phyloP scores from a whole-genome alignment of 2,329 filamentous ascomycete genomes.

The Thielaviopsis punctulata region DNA sequence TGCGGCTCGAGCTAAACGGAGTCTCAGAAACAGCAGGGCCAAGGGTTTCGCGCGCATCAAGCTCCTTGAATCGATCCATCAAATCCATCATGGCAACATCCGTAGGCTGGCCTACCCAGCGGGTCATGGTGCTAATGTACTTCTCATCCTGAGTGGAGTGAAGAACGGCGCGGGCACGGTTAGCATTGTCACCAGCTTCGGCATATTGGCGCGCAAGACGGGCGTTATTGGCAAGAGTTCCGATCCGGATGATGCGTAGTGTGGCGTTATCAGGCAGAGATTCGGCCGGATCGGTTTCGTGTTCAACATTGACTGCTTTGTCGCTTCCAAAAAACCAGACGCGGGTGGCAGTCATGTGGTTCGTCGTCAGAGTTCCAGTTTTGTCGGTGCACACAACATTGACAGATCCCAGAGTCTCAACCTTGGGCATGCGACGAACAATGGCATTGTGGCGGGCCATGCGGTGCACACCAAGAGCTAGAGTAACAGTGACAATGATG shows the following conservation, averaged over 20 bases:
- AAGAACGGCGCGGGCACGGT: constrained; percentile 47
- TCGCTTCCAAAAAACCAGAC: constrained; percentile 80
- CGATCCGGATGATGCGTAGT: constrained; percentile 69
- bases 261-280: constrained; percentile 53
- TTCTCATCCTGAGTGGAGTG: constrained; percentile 58
- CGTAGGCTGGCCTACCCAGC: constrained; percentile 93
- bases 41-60: constrained; percentile 74
- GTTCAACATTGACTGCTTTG: constrained; percentile 33
- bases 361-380: constrained; percentile 88
- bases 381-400: constrained; percentile 99
- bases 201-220: constrained; percentile 57
- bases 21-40: constrained; percentile 72
- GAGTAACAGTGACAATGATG: constrained; percentile 94
- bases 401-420: constrained; percentile 94
- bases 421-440: constrained; percentile 85
- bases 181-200: constrained; percentile 41
- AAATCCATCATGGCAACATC: constrained; percentile 95
- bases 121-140: constrained; percentile 38
- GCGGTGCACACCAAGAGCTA: constrained; percentile 83
- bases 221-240: constrained; percentile 92
- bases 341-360: constrained; percentile 95
- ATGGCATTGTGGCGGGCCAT: constrained; percentile 96
- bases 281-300: constrained; percentile 36
- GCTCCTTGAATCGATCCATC: constrained; percentile 76
- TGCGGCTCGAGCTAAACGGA: constrained; percentile 90